A percentile compares a stretch with the other conserved stretches of the same genome.
These are phyloP conservation scores for Sclerotinia nivalis DNA, from an alignment of 2,329 filamentous ascomycete species.

Conservation along the genomic window DNA sequence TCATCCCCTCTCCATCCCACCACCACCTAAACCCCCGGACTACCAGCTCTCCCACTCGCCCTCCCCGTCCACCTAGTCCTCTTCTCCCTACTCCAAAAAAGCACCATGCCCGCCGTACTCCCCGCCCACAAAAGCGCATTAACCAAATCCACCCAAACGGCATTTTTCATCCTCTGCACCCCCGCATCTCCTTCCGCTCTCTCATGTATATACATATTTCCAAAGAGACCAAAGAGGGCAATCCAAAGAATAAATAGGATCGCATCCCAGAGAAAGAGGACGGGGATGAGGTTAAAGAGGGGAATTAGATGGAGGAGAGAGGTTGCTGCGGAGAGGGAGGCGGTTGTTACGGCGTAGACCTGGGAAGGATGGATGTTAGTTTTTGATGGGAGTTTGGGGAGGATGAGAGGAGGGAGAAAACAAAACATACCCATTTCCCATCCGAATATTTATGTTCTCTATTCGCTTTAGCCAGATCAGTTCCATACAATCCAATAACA, in stretches of 20 bases:
- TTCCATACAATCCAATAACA: constrained; percentile 76
- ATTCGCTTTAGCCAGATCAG: constrained; percentile 60
- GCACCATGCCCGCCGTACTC: constrained; percentile 55
- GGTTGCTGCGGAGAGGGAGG: constrained; percentile 63
- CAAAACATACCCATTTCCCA: constrained; percentile 65
- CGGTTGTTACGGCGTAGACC: constrained; percentile 73
- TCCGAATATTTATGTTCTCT: constrained; percentile 54
- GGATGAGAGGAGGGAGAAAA: background rate
- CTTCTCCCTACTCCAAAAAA: constrained; percentile 59
- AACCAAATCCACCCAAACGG: constrained; percentile 78
- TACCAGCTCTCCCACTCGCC: constrained; percentile 13
- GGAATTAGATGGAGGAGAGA: constrained; percentile 66
- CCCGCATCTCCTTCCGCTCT: constrained; percentile 62
- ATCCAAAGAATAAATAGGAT: constrained; percentile 78
- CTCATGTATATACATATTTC: constrained; percentile 72
- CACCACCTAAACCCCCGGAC: constrained; percentile 15
- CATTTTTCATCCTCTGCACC: constrained; percentile 77
- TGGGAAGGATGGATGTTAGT: constrained; percentile 37
- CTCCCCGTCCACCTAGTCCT: constrained; percentile 53
- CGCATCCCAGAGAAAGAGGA: constrained; percentile 67
- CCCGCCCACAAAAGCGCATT: constrained; percentile 77
- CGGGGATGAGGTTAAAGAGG: constrained; percentile 54
- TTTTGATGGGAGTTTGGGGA: background rate
- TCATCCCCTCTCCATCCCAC: background rate
- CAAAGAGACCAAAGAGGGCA: constrained; percentile 81